These are phyloP conservation scores for Asterophora lycoperdoides DNA, from an alignment of 768 basidiomycete species.

Conservation along the genomic window DNA sequence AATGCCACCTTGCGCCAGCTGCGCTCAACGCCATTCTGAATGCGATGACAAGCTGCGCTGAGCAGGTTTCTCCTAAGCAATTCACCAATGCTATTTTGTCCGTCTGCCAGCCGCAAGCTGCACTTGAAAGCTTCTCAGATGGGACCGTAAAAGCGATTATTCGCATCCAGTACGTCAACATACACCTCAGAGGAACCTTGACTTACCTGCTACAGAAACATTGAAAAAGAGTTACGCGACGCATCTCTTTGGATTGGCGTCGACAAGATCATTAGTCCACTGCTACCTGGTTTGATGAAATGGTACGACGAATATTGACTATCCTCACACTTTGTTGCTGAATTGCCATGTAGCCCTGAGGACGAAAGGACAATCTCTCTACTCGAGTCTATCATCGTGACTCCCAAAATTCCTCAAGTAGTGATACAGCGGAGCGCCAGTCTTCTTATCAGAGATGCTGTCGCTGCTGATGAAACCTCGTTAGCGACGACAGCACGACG, in stretches of 20 bases:
- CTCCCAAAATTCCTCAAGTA: constrained; percentile 27
- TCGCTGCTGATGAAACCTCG: constrained; percentile 22
- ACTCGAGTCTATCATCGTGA: constrained; percentile 35
- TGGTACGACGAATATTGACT: constrained; percentile 21
- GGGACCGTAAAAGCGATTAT: constrained; percentile 39
- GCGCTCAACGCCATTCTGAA: constrained; percentile 58
- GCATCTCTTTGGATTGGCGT: constrained; percentile 45
- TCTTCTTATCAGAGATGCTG: constrained; percentile 24
- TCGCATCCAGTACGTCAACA: constrained; percentile 43
- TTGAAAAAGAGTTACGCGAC: constrained; percentile 44
- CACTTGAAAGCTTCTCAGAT: constrained; percentile 43
- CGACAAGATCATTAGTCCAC: constrained; percentile 52
- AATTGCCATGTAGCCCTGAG: constrained; percentile 24
- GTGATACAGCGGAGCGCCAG: constrained; percentile 30
- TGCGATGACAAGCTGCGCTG: constrained; percentile 49
- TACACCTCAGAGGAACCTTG: neutral
- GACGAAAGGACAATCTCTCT: constrained; percentile 27
- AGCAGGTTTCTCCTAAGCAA: constrained; percentile 48
- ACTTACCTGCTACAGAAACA: constrained; percentile 28
- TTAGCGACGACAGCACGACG: constrained; percentile 26
- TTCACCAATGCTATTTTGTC: constrained; percentile 63
- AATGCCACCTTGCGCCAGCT: constrained; percentile 50
- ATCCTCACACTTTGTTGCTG: neutral
- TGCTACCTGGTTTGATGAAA: constrained; percentile 39
- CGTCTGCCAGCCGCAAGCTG: constrained; percentile 59